phyloP scores from a whole-genome alignment of 2,329 filamentous ascomycete species.

The Chrysoporthe cubensis region DNA sequence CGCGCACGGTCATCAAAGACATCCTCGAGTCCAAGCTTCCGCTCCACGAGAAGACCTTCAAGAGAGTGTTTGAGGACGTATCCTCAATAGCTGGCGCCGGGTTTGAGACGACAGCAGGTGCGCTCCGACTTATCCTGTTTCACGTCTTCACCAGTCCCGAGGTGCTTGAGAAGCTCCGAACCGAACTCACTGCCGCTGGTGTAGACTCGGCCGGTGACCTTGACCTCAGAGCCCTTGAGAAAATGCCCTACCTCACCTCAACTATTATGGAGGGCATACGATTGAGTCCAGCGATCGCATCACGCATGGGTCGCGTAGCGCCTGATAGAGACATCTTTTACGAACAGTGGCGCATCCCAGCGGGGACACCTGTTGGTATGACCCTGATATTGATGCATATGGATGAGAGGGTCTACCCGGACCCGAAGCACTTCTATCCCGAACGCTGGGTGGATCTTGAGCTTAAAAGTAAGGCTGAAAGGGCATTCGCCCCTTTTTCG shows the following conservation, averaged over 20 bases:
- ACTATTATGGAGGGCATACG: constrained; percentile 51
- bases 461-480: constrained; percentile 28
- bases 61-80: constrained; percentile 40
- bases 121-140: constrained; percentile 41
- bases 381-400: constrained; percentile 33
- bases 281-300: constrained; percentile 45
- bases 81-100: constrained; percentile 41
- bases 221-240: constrained; percentile 15
- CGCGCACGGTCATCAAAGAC: constrained; percentile 33
- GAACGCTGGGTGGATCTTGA: constrained; percentile 14
- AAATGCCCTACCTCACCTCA: constrained; percentile 46
- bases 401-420: constrained; percentile 32
- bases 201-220: neutral
- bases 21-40: constrained; percentile 39
- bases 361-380: constrained; percentile 37
- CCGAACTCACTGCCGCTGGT: neutral
- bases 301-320: constrained; percentile 43
- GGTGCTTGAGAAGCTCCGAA: constrained; percentile 26
- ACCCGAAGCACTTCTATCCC: constrained; percentile 26
- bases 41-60: constrained; percentile 28
- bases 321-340: constrained; percentile 14
- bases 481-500: constrained; percentile 28
- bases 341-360: constrained; percentile 32
- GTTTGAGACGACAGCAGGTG: constrained; percentile 42
- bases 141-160: constrained; percentile 41